Conservation (phyloP, 805 yeast genomes). For the Schizosaccharomyces pombe region ASM294v3 CU329670.1:1660501-1661000, state of each 20-base stretch:
- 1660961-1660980: conserved; percentile 19
- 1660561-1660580: conserved; percentile 15
- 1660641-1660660: background rate
- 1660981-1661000: conserved; percentile 5
- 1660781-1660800: conserved; percentile 17
- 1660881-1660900: conserved; percentile 27
- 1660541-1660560: conserved; percentile 34
- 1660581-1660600: background rate
- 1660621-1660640: background rate
- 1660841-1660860: conserved; percentile 25
- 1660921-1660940: conserved; percentile 20
- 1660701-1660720: conserved; percentile 27
- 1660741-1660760: conserved; percentile 31
- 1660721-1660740: conserved; percentile 29
- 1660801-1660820: conserved; percentile 29
- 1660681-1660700: conserved; percentile 5
- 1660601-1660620: background rate
- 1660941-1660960: conserved; percentile 25
- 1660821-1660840: conserved; percentile 26
- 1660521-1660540: conserved; percentile 30
- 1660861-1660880: conserved; percentile 17
- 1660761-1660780: conserved; percentile 22
- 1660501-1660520: conserved; percentile 30
- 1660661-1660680: background rate
- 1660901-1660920: conserved; percentile 25